Evolutionary conservation across 306 rosid genomes (phyloP), one percentile per base, ranked within the genome.

Genomic region (Fagus crenata): DNA sequence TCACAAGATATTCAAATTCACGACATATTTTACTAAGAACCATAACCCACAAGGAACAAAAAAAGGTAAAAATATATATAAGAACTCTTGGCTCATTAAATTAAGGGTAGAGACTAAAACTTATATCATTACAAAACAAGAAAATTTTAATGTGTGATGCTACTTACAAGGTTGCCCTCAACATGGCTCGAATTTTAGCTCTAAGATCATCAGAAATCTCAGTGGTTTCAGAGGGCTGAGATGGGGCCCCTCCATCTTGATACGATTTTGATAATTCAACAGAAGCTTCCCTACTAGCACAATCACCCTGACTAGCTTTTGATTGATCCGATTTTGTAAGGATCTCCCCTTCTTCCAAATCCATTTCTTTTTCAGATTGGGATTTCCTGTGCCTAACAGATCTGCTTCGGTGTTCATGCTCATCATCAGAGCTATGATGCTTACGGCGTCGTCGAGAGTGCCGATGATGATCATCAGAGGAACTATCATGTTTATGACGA

Each of bases 151-250:
- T 14, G 33, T 64, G 35, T 4, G 12, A 49, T 3, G 12, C 51
- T 59, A 12, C 55, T 72, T 78, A 92, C 89, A 90, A 75, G 69
- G 89, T 92, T 60, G 89, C 88, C 85, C 87, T 86, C 84, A 92
- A 84, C 96, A 93, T 93, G 70, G 93, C 98, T 49, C 92, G 87
- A 42, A 93, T 91, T 89, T 93, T 93, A 78, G 98, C 96, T 81
- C 93, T 86, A 68, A 92, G 92, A 59, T 90, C 96, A 78, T 92
- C 92, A 17, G 97, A 81, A 53, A 90, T 88, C 84, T 83, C 84
- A 2, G 87, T 77, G 51, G 87, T 49, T 77, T 81, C 89, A 2
- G 87, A 81, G 28, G 92, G 79, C 67, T 84, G 89, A 43, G 96
- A 83, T 63, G 87, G 84, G 41, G 82, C 86, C 76, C 74, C 79